Base-by-base conservation (phyloP, 129 eudicot genomes). In the Deinandra increscens region DNA sequence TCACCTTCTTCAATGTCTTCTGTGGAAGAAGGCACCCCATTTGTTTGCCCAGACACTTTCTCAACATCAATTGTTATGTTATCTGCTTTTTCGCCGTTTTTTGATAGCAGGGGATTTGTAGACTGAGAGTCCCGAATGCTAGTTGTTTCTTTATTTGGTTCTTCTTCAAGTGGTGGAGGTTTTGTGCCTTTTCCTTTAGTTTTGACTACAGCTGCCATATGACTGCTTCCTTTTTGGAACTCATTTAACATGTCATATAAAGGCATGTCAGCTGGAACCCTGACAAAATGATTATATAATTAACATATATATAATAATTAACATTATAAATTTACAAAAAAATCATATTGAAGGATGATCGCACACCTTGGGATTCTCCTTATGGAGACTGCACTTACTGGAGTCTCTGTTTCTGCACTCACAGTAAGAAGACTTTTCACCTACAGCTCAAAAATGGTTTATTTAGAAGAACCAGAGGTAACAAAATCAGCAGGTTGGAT, bases 181-280 rank as follows among this genome's bases (percentile, higher is more conserved):
- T 38, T 85, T 56, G 42, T 60, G 68, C 66, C 68, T 74, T 80
- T 84, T 58, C 81, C 83, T 78, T 83, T 87, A 23, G 81, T 74
- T 79, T 81, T 93, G 43, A 93, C 98, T 23, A 94, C 99, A 68
- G 99, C 99, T 53, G 99, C 99, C 97, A 94, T 89, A 70, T 94
- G 99, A 71, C 99, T 94, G 74, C 96, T 86, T 54, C 99, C 99
- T 66, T 94, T 94, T 80, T 94, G 99, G 66, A 94, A 93, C 78
- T 93, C 98, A 10, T 93, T 93, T 62, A 93, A 83, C 83, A 93
- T 93, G 87, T 93, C 98, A 68, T 93, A 93, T 23, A 93, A 60
- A 49, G 98, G 98, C 98, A 93, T 93, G 81, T 93, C 90, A 8
- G 95, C 86, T 33, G 98, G 98, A 61, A 93, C 98, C 81, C 98